Percentiles rank a stretch among this genome's conserved stretches.
Conservation (phyloP, 2,329 filamentous ascomycete species). For the Fusarium stilboides region DNA sequence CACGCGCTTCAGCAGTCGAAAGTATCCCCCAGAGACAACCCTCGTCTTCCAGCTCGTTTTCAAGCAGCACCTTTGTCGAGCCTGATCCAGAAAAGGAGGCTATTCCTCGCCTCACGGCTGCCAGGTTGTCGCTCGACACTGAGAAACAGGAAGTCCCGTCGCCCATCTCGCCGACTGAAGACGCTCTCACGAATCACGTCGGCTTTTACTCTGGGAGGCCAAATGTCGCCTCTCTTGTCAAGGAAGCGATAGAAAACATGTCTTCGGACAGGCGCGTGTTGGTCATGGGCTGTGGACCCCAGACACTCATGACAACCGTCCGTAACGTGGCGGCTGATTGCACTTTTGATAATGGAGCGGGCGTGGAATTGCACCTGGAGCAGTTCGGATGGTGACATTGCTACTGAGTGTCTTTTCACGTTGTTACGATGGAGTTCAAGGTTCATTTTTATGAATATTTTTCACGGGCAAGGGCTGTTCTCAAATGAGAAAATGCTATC, state of each 20-base stretch:
- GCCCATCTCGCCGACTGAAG: constrained; percentile 1
- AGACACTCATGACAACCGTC: constrained; percentile 59
- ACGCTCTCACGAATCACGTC: constrained; percentile 24
- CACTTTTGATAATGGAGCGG: constrained; percentile 59
- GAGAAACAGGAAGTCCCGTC: constrained; percentile 41
- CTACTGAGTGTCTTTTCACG: not conserved
- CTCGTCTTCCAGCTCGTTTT: constrained; percentile 31
- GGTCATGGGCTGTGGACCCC: constrained; percentile 65
- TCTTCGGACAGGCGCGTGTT: constrained; percentile 54
- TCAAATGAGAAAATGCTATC: not conserved
- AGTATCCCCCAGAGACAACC: constrained; percentile 15
- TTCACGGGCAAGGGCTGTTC: not conserved
- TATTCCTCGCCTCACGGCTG: constrained; percentile 9
- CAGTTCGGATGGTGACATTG: constrained; percentile 60
- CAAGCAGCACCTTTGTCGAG: constrained; percentile 9
- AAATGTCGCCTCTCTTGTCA: constrained; percentile 56
- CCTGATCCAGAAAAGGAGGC: constrained; percentile 32
- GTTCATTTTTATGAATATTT: not conserved
- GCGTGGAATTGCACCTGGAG: constrained; percentile 65
- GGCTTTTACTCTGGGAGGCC: constrained; percentile 56
- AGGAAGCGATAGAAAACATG: constrained; percentile 49
- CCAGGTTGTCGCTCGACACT: constrained; percentile 16
- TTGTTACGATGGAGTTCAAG: not conserved
- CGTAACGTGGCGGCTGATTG: constrained; percentile 59
- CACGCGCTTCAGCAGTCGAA: constrained; percentile 43